Evolutionary conservation across 768 basidiomycete species (phyloP).

Genomic region (Tremella fuciformis): DNA sequence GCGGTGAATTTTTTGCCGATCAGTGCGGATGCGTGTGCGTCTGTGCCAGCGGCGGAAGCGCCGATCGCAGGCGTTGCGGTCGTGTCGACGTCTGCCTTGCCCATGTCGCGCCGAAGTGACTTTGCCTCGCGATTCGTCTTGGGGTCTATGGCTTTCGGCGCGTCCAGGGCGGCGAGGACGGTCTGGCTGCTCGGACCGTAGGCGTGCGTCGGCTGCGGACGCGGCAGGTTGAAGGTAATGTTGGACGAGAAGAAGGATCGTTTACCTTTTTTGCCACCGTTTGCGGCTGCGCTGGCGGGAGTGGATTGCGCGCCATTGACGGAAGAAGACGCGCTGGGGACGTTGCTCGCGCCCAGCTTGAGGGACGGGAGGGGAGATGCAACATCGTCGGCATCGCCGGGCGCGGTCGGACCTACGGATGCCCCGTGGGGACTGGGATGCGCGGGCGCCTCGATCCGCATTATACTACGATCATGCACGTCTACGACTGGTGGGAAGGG

Average conservation of each 20-base stretch:
- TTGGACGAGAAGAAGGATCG: slow-evolving; percentile 2
- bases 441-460: no score
- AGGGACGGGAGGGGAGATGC: no score
- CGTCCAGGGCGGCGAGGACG: slow-evolving; percentile 2
- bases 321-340: no score
- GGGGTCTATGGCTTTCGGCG: slow-evolving; percentile 1
- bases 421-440: no score
- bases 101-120: neutral
- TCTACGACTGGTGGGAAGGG: no score
- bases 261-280: slow-evolving; percentile 4
- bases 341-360: no score
- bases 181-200: neutral
- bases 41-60: neutral
- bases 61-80: neutral
- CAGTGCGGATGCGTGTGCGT: neutral
- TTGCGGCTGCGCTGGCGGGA: no score
- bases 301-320: no score
- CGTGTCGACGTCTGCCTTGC: neutral
- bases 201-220: neutral
- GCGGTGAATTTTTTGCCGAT: no score
- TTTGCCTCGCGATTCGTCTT: neutral
- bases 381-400: no score
- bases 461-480: no score
- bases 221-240: neutral
- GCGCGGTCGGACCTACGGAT: no score